These are phyloP conservation scores for Draba incana DNA, from an alignment of 345 rosid species.

Conservation along the genomic window DNA sequence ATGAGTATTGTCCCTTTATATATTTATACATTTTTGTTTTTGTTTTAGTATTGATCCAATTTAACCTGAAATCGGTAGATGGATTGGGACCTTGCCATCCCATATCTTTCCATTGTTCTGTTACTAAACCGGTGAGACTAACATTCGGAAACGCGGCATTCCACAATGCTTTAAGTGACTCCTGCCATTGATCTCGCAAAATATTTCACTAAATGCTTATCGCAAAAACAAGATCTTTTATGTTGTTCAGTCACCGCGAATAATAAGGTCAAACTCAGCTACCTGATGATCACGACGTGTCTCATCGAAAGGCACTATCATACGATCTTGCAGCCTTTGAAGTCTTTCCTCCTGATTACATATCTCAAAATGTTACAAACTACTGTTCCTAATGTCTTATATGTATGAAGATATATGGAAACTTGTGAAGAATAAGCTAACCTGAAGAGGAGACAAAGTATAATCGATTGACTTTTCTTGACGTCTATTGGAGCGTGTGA, in stretches of 20 bases:
- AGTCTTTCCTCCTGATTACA: conserved; percentile 69
- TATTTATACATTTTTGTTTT: neutral
- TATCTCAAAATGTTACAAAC: conserved; percentile 8
- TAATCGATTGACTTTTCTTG: conserved; percentile 54
- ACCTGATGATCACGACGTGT: conserved; percentile 88
- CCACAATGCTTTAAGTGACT: conserved; percentile 88
- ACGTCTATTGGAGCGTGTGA: conserved; percentile 67
- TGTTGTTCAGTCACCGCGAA: neutral
- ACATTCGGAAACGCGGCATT: conserved; percentile 69
- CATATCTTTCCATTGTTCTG: conserved; percentile 99
- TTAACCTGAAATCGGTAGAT: conserved; percentile 92
- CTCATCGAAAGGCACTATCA: conserved; percentile 78
- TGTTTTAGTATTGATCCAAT: neutral
- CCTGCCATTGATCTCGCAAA: conserved; percentile 47
- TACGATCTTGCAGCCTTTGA: conserved; percentile 74
- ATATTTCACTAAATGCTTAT: conserved; percentile 1
- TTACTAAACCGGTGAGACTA: conserved; percentile 64
- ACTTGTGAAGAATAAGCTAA: conserved; percentile 36
- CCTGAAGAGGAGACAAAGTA: conserved; percentile 73
- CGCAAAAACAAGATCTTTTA: neutral
- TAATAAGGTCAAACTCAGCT: conserved; percentile 30
- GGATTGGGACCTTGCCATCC: conserved; percentile 99
- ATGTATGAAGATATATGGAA: neutral
- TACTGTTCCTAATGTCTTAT: neutral
- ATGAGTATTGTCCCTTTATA: neutral